Evolutionary conservation across 805 yeast genomes (phyloP), one percentile per base, ranked within the genome.

Genomic region (Candida koratica): DNA sequence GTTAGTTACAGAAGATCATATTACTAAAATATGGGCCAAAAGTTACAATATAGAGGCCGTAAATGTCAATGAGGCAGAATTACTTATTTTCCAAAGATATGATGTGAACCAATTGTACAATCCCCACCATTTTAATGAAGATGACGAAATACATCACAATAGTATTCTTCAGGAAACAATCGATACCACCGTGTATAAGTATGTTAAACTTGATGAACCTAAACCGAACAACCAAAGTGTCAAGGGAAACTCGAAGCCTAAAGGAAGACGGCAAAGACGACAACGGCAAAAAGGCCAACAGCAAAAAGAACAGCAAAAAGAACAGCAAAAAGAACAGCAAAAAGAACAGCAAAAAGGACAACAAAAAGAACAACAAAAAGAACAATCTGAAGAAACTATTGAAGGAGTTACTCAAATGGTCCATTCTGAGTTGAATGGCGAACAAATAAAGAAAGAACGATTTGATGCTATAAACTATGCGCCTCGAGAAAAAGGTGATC

Each of bases 1-100:
- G 16, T 55, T 81, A 16, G 66, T 81, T 5, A 72, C 85, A 4
- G 90, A 82, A 51, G 85, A 80, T 46, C 50, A 67, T 2, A 62
- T 68, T 3, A 69, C 78, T 11, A 58, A 61, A 38, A 64, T 71
- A 28, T 71, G 84, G 86, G 61, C 74, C 32, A 55, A 58, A 42
- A 60, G 83, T 53, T 68, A 64, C 48, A 71, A 78, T n/a, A 52
- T 82, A 46, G 64, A 67, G 32, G 69, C 79, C 45, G 44, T 77
- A 55, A 62, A 69, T 46, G 57, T 79, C 39, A 67, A 68, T 38
- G 75, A 75, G 45, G 77, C 77, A 1, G 78, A 75, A 41, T 55
- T 60, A 31, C 51, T 55, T 31, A 62, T 59, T 38, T 68, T 58
- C 44, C 58, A 58, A 34, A 57, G 55, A 28, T 56, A 60, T 36